Percentiles rank a stretch among this genome's conserved stretches.
phyloP scores from a whole-genome alignment of 345 rosid species.

The Xanthoceras sorbifolium region DNA sequence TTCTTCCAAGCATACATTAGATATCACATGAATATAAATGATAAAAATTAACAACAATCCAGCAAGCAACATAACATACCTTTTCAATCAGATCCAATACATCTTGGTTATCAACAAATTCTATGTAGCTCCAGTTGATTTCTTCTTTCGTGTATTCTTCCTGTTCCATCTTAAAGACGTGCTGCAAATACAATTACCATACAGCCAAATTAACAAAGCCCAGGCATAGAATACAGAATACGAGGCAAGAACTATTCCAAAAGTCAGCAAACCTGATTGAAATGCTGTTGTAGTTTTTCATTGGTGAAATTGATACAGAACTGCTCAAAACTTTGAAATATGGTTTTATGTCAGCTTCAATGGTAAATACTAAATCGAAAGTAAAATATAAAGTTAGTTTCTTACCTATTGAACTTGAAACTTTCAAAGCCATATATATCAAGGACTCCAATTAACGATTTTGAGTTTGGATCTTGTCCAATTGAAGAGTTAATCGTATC shows the following conservation, averaged over 20 bases:
- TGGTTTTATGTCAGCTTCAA: constrained; percentile 27
- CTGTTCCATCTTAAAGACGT: constrained; percentile 99
- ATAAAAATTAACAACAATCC: constrained; percentile 15
- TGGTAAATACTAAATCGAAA: constrained; percentile 5
- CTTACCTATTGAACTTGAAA: constrained; percentile 92
- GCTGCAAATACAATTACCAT: constrained; percentile 54
- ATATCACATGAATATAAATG: constrained; percentile 8
- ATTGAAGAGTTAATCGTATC: constrained; percentile 89
- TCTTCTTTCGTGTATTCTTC: constrained; percentile 98
- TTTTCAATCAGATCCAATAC: constrained; percentile 96
- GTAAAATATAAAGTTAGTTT: constrained; percentile 26
- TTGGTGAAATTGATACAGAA: constrained; percentile 98
- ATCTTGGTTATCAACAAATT: constrained; percentile 99
- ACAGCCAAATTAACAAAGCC: constrained; percentile 22
- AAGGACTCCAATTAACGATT: constrained; percentile 91
- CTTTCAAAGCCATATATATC: constrained; percentile 99
- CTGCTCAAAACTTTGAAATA: constrained; percentile 80
- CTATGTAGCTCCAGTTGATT: constrained; percentile 99
- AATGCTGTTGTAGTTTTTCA: constrained; percentile 98
- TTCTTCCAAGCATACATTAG: constrained; percentile 7
- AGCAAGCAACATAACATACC: constrained; percentile 43
- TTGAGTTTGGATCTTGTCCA: constrained; percentile 99
- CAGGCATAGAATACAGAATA: constrained; percentile 11
- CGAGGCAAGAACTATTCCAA: constrained; percentile 12
- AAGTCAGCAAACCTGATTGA: constrained; percentile 77